phyloP scores from a whole-genome alignment of 768 basidiomycete genomes.

The Nidularia pulvinata region DNA sequence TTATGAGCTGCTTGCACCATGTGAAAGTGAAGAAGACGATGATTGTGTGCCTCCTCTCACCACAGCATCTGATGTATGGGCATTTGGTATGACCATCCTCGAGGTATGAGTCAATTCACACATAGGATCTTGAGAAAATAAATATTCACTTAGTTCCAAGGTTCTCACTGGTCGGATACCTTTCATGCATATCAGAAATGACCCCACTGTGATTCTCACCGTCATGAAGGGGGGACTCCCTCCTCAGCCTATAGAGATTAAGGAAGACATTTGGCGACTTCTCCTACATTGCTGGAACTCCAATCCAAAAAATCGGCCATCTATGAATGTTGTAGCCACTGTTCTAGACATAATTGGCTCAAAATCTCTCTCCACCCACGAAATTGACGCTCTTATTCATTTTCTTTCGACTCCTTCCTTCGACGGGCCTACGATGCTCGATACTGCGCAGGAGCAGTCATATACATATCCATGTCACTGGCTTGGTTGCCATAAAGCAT shows the following conservation, averaged over 20 bases:
- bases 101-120: constrained; percentile 18
- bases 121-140: too few species aligned
- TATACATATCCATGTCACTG: background rate
- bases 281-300: constrained; percentile 5
- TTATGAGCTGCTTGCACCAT: constrained; percentile 20
- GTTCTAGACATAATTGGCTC: background rate
- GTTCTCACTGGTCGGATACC: constrained; percentile 8
- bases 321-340: background rate
- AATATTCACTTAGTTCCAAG: background rate
- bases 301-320: constrained; percentile 5
- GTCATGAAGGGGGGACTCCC: constrained; percentile 3
- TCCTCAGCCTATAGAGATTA: constrained; percentile 3
- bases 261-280: constrained; percentile 4
- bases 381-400: background rate
- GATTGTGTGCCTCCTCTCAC: constrained; percentile 13
- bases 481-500: background rate
- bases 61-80: constrained; percentile 28
- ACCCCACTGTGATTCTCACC: constrained; percentile 8
- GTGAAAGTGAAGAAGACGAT: constrained; percentile 3
- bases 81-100: constrained; percentile 30
- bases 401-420: background rate
- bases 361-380: background rate
- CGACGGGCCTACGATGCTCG: background rate
- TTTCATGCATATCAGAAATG: constrained; percentile 7
- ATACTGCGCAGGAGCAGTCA: background rate